Evolutionary conservation across 1,284 basidiomycete species (phyloP), one percentile per base, ranked within the genome.

Genomic region (Cutaneotrichosporon sp.): DNA sequence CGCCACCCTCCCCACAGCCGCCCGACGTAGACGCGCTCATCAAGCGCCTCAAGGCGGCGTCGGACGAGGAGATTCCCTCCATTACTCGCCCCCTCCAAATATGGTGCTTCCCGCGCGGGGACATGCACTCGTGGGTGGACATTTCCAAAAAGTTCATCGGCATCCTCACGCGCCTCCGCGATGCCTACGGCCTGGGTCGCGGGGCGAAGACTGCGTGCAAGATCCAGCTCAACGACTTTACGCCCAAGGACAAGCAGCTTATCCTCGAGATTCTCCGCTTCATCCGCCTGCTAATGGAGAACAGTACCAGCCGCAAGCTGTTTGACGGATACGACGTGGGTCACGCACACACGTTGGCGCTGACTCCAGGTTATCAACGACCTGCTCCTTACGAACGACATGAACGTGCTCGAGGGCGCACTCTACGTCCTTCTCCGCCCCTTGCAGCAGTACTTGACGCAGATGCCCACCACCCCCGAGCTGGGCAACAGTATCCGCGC

Each of bases 231-330:
- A 89, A 88, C 66, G 83, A 86, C 29, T 97, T 99, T 75, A 87
- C 87, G 0, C 86, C 88, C 0, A 80, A 84, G 49, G 88, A 88
- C 45, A 95, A 94, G 83, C 85, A 85, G 63, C 83, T 88, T 3
- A 77, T 97, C 16, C 86, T 89, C 65, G 88, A 90, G 73, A 89
- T 99, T 66, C 84, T 99, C 62, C 84, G 87, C 68, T 95, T 99
- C 70, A 87, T 93, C 79, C 86, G 91, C 58, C 82, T 99, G 50
- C 82, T 99, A 56, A 83, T 99, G 72, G 97, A 99, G 81, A 98
- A 98, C 79, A 97, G 95, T 62, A 99, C 95, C 52, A 99, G 97
- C 76, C 85, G 97, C 74, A 99, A 98, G 83, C 90, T 95, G 63
- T 99, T 91, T 81, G 89, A 87, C 64, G 97, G 94, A 3, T 99